phyloP scores from a whole-genome alignment of 139 green algal species.

The Tetradesmus lagerheimii region DNA sequence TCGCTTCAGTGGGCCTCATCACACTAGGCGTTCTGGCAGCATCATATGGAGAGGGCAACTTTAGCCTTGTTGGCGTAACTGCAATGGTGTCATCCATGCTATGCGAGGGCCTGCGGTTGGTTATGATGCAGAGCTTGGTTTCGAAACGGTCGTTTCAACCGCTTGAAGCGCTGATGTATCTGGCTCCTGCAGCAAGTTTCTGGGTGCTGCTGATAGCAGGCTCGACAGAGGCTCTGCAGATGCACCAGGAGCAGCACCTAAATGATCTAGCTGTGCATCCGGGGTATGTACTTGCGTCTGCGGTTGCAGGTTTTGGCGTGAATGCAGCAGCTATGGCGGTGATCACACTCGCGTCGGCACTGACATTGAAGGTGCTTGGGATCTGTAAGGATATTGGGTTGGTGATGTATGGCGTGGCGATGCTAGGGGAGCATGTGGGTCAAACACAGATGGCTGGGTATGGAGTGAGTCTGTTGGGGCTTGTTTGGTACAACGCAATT shows the following conservation, averaged over 20 bases:
- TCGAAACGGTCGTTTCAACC: conserved; percentile 16
- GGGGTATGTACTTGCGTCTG: conserved; percentile 1
- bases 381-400: conserved; percentile 46
- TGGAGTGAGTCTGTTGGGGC: neutral
- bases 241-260: conserved; percentile 21
- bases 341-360: conserved; percentile 28
- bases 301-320: conserved; percentile 29
- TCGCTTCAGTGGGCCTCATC: conserved; percentile 35
- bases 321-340: conserved; percentile 39
- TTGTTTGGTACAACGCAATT: conserved; percentile 43
- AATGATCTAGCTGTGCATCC: neutral
- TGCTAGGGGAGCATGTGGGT: conserved; percentile 13
- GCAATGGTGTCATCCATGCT: conserved; percentile 35
- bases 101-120: conserved; percentile 25
- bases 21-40: conserved; percentile 25
- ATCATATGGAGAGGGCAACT: conserved; percentile 28
- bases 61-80: conserved; percentile 5
- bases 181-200: conserved; percentile 20
- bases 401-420: conserved; percentile 8
- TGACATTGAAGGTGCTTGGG: conserved; percentile 40
- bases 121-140: conserved; percentile 45
- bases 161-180: conserved; percentile 25
- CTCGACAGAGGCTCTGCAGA: neutral
- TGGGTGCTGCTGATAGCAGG: conserved; percentile 24
- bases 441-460: conserved; percentile 11